These are phyloP conservation scores for Breynia disticha DNA, from an alignment of 441 rosid species.

Conservation along the genomic window DNA sequence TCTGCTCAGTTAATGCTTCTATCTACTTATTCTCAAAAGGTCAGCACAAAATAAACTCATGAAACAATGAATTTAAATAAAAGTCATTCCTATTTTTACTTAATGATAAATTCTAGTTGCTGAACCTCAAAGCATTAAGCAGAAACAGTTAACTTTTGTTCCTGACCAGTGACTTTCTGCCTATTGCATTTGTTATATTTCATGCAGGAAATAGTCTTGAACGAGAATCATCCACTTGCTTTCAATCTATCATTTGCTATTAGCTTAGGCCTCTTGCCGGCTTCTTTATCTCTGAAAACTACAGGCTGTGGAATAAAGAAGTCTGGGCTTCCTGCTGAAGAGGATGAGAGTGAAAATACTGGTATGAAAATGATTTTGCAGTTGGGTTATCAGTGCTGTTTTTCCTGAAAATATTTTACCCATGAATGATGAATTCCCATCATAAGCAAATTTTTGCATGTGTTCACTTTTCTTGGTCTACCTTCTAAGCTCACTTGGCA, in stretches of 20 bases:
- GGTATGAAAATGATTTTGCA: slow-evolving; percentile 36
- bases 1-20: slow-evolving; percentile 58
- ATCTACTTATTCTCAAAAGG: slow-evolving; percentile 69
- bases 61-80: slow-evolving; percentile 1
- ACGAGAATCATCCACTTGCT: slow-evolving; percentile 92
- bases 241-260: slow-evolving; percentile 65
- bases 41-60: slow-evolving; percentile 19
- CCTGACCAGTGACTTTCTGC: slow-evolving; percentile 14
- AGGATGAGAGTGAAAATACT: slow-evolving; percentile 58
- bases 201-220: slow-evolving; percentile 57
- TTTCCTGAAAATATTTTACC: not conserved
- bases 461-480: slow-evolving; percentile 3
- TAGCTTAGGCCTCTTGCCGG: slow-evolving; percentile 87
- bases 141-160: slow-evolving; percentile 12
- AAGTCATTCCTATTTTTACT: not conserved
- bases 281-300: slow-evolving; percentile 57
- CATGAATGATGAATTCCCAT: not conserved
- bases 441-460: not conserved
- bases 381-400: not conserved
- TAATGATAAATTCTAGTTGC: not conserved
- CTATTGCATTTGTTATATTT: slow-evolving; percentile 14
- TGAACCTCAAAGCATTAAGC: slow-evolving; percentile 7
- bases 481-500: slow-evolving; percentile 15
- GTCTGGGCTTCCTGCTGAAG: slow-evolving; percentile 66
- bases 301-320: slow-evolving; percentile 81